Evolutionary conservation across 2,329 filamentous ascomycete genomes (phyloP).

Genomic region (Fusarium mundagurra): DNA sequence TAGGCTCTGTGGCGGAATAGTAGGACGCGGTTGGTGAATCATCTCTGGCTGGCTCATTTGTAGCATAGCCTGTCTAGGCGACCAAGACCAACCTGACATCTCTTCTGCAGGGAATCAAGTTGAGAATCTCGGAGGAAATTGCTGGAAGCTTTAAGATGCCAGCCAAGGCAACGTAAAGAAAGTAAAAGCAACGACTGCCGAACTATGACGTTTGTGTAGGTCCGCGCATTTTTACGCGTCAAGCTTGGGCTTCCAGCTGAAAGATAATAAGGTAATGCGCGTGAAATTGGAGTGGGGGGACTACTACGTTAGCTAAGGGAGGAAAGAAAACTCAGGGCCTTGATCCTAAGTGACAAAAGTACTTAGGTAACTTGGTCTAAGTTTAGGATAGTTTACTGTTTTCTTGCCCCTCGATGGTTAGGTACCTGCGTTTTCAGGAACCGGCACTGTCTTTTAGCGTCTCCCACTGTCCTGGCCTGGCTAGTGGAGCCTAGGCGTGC

Average conservation of each 20-base stretch:
- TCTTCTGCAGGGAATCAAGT: not conserved
- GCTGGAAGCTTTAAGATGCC: not conserved
- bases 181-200: constrained; percentile 6
- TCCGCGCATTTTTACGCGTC: constrained; percentile 1
- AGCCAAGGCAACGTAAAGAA: not conserved
- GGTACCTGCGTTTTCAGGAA: constrained; percentile 13
- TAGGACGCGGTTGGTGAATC: not conserved
- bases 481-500: not conserved
- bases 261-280: not conserved
- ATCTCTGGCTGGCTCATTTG: constrained; percentile 16
- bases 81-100: constrained; percentile 34
- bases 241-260: not conserved
- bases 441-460: constrained; percentile 20
- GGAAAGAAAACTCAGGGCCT: too few relatives aligned
- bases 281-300: constrained; percentile 2
- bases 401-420: too few relatives aligned
- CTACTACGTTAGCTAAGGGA: too few relatives aligned
- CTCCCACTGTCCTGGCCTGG: not conserved
- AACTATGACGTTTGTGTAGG: constrained; percentile 19
- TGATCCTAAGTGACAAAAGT: too few relatives aligned
- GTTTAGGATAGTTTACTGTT: too few relatives aligned
- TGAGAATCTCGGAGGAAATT: not conserved
- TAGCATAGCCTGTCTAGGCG: constrained; percentile 28
- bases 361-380: too few relatives aligned
- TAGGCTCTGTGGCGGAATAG: not conserved